phyloP scores from a whole-genome alignment of 345 rosid species.

The Eucalyptus sp. region DNA sequence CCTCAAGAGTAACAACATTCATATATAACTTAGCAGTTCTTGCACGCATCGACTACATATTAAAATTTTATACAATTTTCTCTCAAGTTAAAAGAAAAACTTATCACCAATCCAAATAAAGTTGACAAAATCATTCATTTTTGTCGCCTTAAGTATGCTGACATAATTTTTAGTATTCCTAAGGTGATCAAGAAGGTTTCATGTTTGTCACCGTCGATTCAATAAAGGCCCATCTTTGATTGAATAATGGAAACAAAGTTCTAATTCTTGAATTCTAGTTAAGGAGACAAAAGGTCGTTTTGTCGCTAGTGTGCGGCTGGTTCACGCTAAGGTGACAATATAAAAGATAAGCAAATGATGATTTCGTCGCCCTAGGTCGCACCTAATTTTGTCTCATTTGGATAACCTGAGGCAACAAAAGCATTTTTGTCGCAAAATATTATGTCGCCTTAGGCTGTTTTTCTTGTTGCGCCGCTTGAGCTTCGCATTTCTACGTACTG shows the following conservation, averaged over 20 bases:
- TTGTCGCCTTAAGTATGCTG: neutral
- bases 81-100: neutral
- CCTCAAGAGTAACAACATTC: accelerated
- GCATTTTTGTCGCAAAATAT: neutral
- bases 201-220: neutral
- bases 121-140: neutral
- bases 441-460: neutral
- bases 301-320: neutral
- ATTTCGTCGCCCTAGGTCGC: neutral
- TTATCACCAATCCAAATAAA: neutral
- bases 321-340: neutral
- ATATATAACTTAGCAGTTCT: neutral
- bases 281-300: neutral
- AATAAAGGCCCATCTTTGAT: neutral
- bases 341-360: neutral
- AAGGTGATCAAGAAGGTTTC: neutral
- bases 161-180: too few species aligned
- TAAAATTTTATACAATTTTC: neutral
- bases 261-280: neutral
- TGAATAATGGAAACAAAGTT: neutral
- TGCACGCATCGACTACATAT: neutral
- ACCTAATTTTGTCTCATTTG: neutral
- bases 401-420: neutral
- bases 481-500: neutral
- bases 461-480: neutral